Percentiles rank a stretch among this genome's conserved stretches.
These are phyloP conservation scores for Globisporangium cystogenes DNA, from an alignment of 352 stramenopile species.

Conservation along the genomic window DNA sequence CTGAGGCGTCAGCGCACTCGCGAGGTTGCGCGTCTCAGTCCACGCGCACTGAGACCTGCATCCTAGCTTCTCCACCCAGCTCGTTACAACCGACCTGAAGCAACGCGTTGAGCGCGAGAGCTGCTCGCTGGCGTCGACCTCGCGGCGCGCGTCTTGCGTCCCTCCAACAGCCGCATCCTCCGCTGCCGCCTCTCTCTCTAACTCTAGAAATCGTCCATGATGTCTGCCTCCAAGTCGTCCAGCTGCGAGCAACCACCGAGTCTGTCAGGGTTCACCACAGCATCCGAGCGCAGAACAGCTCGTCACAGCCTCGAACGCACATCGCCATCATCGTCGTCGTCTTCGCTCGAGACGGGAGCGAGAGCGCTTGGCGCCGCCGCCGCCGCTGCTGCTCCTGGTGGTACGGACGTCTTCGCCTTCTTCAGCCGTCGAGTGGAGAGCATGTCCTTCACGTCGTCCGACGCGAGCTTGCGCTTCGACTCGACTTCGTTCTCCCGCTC, in stretches of 20 bases:
- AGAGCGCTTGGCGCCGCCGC: conserved; percentile 1
- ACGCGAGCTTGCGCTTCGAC: conserved; percentile 49
- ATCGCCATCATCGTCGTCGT: conserved; percentile 32
- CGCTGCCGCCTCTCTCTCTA: background rate
- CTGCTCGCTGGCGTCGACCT: too few relatives aligned
- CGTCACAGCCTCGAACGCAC: conserved; percentile 10
- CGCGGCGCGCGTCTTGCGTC: too few relatives aligned
- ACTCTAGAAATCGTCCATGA: conserved; percentile 53
- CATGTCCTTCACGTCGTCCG: conserved; percentile 44
- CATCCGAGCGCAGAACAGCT: background rate
- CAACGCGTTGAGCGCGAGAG: too few relatives aligned
- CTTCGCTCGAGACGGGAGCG: conserved; percentile 8
- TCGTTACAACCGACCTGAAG: too few relatives aligned
- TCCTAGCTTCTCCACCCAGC: too few relatives aligned
- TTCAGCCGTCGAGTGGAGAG: conserved; percentile 47
- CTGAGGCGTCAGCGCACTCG: too few relatives aligned
- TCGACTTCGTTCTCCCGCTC: conserved; percentile 58
- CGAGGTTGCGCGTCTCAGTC: too few relatives aligned
- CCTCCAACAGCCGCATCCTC: background rate
- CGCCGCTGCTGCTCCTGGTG: conserved; percentile 2
- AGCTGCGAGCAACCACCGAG: conserved; percentile 25
- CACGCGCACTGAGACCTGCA: too few relatives aligned
- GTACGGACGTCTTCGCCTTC: conserved; percentile 10
- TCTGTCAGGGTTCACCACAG: background rate
- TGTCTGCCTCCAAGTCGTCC: conserved; percentile 73